Evolutionary conservation across 2,329 filamentous ascomycete species (phyloP).

Genomic region (Aquanectria penicillioides): DNA sequence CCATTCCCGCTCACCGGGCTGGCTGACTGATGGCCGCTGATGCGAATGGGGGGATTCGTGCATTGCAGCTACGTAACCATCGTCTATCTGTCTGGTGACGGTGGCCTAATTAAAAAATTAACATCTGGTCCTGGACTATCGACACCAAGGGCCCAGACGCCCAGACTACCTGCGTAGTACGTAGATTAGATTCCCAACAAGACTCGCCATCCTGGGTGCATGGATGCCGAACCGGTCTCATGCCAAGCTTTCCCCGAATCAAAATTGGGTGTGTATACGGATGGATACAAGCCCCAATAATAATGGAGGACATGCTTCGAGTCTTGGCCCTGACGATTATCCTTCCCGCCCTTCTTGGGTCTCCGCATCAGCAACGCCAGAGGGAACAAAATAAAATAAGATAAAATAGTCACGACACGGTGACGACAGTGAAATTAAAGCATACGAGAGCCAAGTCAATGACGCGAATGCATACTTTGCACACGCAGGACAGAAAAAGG

Average conservation of each 20-base stretch:
- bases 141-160: background rate
- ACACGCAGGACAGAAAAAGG: background rate
- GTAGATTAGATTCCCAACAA: conserved; percentile 6
- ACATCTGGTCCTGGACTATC: background rate
- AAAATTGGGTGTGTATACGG: background rate
- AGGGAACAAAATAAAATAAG: background rate
- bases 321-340: background rate
- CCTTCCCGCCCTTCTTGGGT: too few species aligned
- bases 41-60: too few species aligned
- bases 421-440: too few species aligned
- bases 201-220: conserved; percentile 1
- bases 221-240: background rate
- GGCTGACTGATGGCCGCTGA: too few species aligned
- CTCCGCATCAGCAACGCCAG: too few species aligned
- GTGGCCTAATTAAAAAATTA: conserved; percentile 1
- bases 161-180: background rate
- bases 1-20: too few species aligned
- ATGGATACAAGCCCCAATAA: too few species aligned
- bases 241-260: conserved; percentile 2
- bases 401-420: too few species aligned
- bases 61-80: too few species aligned
- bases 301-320: too few species aligned
- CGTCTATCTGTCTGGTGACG: too few species aligned
- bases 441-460: background rate
- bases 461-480: background rate